Percentiles rank a stretch among this genome's conserved stretches.
phyloP scores from a whole-genome alignment of 2,329 filamentous ascomycete genomes.

The Colletotrichum musicola region DNA sequence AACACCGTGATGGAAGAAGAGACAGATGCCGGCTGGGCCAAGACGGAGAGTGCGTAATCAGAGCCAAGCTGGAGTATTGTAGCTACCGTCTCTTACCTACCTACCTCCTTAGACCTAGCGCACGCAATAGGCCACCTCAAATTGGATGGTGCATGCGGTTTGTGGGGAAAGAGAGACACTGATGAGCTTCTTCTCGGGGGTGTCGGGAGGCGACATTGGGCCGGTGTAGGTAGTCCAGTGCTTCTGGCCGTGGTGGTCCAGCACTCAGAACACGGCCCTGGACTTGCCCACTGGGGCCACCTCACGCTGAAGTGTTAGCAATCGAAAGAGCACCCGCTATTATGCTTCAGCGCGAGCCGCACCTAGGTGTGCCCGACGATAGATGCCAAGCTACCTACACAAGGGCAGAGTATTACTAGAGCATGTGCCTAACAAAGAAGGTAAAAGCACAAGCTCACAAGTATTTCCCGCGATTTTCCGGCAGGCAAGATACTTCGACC shows the following conservation, averaged over 20 bases:
- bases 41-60: slow-evolving; percentile 28
- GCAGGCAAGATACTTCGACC: slow-evolving; percentile 3
- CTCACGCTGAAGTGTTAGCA: no score
- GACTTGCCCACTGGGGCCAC: no score
- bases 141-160: no score
- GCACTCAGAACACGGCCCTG: slow-evolving; percentile 5
- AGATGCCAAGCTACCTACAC: no score
- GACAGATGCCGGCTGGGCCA: background rate
- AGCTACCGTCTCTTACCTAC: background rate
- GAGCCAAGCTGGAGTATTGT: background rate
- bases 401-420: no score
- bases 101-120: no score
- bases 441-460: background rate
- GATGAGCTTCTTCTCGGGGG: background rate
- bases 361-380: no score
- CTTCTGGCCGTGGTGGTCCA: background rate
- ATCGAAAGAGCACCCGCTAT: no score
- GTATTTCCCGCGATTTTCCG: background rate
- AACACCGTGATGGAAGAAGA: background rate
- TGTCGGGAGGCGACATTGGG: background rate
- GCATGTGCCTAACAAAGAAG: background rate
- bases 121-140: no score
- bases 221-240: background rate
- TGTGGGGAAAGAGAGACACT: no score
- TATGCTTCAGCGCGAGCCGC: no score